These are phyloP conservation scores for Auricularia sp. DNA, from an alignment of 768 basidiomycete genomes.

Conservation along the genomic window DNA sequence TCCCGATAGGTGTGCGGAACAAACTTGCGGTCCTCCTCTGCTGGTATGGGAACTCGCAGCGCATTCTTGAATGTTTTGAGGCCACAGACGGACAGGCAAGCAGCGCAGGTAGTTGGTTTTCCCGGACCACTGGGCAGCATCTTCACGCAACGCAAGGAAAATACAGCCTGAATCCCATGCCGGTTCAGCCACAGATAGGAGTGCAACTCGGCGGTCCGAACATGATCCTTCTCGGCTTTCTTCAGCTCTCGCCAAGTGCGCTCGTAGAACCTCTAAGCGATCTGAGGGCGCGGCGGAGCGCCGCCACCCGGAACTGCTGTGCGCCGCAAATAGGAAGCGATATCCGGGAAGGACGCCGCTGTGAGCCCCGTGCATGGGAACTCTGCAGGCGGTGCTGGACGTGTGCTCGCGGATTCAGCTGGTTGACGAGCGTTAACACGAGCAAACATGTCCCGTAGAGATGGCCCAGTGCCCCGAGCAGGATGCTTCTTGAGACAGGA, in stretches of 20 bases:
- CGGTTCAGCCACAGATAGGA: constrained; percentile 20
- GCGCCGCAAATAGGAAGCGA: not conserved
- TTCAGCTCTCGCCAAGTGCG: not conserved
- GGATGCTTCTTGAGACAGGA: not conserved
- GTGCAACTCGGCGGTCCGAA: constrained; percentile 10
- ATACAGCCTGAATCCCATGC: constrained; percentile 10
- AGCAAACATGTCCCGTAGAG: too few relatives aligned
- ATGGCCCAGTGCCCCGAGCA: too few relatives aligned
- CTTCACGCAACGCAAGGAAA: constrained; percentile 13
- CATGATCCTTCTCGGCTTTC: constrained; percentile 5
- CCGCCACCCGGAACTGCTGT: not conserved
- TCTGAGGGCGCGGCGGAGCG: not conserved
- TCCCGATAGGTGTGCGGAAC: constrained; percentile 10
- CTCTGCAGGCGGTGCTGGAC: not conserved
- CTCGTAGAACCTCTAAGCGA: not conserved
- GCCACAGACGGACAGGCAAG: constrained; percentile 6
- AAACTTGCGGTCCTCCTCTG: constrained; percentile 11
- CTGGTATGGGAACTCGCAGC: not conserved
- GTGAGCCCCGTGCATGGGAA: not conserved
- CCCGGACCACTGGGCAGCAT: not conserved
- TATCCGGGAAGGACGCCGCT: not conserved
- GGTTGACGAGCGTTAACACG: too few relatives aligned
- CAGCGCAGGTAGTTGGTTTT: constrained; percentile 7
- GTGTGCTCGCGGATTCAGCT: too few relatives aligned
- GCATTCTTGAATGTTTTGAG: constrained; percentile 11